These are phyloP conservation scores for Astragalus glycyphyllos DNA, from an alignment of 306 rosid species.

Conservation along the genomic window DNA sequence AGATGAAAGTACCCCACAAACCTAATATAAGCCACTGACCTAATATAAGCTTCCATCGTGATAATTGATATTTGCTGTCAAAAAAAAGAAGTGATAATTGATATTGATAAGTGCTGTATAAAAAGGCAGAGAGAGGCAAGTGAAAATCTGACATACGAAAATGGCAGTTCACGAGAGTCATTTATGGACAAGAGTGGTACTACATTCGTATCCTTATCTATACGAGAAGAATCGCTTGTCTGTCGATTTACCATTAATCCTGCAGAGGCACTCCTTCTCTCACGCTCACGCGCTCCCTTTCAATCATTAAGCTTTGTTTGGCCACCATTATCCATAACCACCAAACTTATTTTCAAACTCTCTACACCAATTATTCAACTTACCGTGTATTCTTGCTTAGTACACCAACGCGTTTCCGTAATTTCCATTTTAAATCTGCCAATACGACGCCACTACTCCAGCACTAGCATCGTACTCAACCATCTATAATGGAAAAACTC, in stretches of 20 bases:
- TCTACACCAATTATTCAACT: neutral
- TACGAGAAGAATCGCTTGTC: neutral
- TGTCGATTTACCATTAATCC: neutral
- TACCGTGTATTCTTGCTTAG: neutral
- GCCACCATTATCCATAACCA: conserved; percentile 10
- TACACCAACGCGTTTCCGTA: neutral
- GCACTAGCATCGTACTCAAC: too few relatives aligned
- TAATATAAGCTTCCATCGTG: neutral
- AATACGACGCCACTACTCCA: too few relatives aligned
- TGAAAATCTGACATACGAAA: neutral
- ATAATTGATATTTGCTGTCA: neutral
- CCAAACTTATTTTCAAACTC: conserved; percentile 4
- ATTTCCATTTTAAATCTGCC: too few relatives aligned
- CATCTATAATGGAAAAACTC: too few relatives aligned
- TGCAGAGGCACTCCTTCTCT: neutral
- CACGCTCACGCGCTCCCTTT: neutral
- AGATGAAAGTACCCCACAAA: too few relatives aligned
- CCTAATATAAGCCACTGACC: too few relatives aligned
- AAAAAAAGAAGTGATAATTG: neutral
- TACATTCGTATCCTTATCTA: neutral
- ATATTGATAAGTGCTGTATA: neutral
- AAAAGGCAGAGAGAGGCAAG: too few relatives aligned
- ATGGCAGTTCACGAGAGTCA: neutral
- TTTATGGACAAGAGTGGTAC: neutral
- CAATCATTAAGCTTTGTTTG: neutral